phyloP scores from a whole-genome alignment of 169 alveolate genomes.

The Plasmodium sp. region DNA sequence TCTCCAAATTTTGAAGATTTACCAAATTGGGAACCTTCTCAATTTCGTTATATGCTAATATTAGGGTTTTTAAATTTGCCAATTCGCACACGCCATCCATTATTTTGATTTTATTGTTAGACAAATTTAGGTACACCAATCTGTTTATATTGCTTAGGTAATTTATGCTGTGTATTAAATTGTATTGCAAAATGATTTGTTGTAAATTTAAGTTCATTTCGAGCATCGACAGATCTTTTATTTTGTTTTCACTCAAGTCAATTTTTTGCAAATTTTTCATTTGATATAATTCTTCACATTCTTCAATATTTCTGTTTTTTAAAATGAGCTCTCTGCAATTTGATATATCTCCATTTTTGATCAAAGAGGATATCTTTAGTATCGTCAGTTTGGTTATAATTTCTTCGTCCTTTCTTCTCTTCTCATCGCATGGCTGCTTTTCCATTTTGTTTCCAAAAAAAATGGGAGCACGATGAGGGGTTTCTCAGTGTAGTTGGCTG shows the following conservation, averaged over 20 bases:
- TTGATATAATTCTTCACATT: constrained; percentile 81
- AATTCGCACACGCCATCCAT: constrained; percentile 65
- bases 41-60: constrained; percentile 65
- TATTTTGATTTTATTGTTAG: constrained; percentile 75
- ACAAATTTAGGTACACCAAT: constrained; percentile 75
- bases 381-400: constrained; percentile 70
- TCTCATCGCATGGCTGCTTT: not conserved
- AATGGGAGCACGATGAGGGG: not conserved
- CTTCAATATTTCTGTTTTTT: constrained; percentile 75
- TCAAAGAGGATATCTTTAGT: constrained; percentile 77
- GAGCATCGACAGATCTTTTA: constrained; percentile 52
- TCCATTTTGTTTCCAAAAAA: constrained; percentile 16
- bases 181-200: constrained; percentile 74
- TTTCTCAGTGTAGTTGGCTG: not conserved
- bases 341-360: constrained; percentile 79
- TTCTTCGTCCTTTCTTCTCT: not conserved
- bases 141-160: constrained; percentile 76
- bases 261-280: constrained; percentile 76
- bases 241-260: constrained; percentile 65
- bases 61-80: constrained; percentile 32
- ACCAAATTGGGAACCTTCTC: constrained; percentile 78
- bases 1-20: constrained; percentile 77
- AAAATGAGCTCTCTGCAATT: constrained; percentile 75
- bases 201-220: constrained; percentile 74
- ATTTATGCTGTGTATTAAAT: constrained; percentile 75